Evolutionary conservation across 306 rosid genomes (phyloP), one percentile per base, ranked within the genome.

Genomic region (Lathyrus sativus): DNA sequence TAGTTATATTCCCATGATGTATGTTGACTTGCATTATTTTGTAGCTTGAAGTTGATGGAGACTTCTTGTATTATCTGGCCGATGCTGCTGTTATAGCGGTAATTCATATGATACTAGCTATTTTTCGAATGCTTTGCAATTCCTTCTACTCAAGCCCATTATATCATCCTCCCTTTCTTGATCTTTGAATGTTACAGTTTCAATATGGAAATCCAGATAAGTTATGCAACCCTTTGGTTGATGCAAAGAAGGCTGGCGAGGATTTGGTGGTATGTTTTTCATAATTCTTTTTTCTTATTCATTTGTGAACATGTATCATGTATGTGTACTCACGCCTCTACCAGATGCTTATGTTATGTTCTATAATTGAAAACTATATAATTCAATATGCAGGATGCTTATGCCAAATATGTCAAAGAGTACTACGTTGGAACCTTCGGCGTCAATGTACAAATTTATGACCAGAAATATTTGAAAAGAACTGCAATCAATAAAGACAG

Each of bases 161-260:
- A n/a, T 58, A 24, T 7, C 7, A 0, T 76, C 69, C 13, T 51
- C 17, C 19, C 17, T 70, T 73, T 73, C 42, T 66, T 42, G 63
- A 18, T 55, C 45, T 70, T 78, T 69, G 62, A 49, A 72, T 70
- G 33, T 54, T 85, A 62, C 97, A 93, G 99, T 88, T 93, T 78
- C 99, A 93, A 69, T 93, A 93, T 77, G 99, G 99, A 67, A 93
- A 88, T 85, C 99, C 99, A 6, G 96, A 90, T 81, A 68, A n/a
- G 78, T 5, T 90, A 39, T 93, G 98, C 76, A 51, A 73, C 61
- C 96, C 97, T 65, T 82, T 93, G 60, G 83, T 90, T 75, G 78
- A 86, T 86, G 97, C 97, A 76, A 93, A 93, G 78, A 79, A 83
- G 39, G 89, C 76, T 12, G 97, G 86, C 43, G 83, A 82, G 29